phyloP scores from a whole-genome alignment of 768 basidiomycete genomes.

The Butyriboletus loyo region DNA sequence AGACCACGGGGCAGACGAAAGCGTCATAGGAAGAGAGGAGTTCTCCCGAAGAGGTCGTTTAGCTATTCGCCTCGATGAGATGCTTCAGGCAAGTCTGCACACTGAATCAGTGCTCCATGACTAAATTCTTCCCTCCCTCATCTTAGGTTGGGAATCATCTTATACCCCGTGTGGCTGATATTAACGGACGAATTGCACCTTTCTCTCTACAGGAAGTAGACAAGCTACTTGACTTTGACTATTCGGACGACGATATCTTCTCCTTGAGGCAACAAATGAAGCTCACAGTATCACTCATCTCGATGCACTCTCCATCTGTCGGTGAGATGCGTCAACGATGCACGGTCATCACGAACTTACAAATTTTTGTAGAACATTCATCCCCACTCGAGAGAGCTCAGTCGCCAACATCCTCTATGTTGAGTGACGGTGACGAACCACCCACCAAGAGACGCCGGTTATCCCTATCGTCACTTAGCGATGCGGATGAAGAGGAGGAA shows the following conservation, averaged over 20 bases:
- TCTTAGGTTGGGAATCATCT: constrained; percentile 24
- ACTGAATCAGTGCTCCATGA: background rate
- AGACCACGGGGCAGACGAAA: constrained; percentile 66
- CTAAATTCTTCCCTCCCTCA: constrained; percentile 13
- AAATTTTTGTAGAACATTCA: constrained; percentile 21
- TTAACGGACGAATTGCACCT: constrained; percentile 12
- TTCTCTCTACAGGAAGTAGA: constrained; percentile 58
- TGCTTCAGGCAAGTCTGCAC: constrained; percentile 58
- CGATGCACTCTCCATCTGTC: constrained; percentile 50
- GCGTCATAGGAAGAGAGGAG: constrained; percentile 55
- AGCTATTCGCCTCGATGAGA: constrained; percentile 77
- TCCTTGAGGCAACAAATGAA: constrained; percentile 72
- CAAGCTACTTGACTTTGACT: constrained; percentile 76
- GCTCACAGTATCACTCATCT: constrained; percentile 47
- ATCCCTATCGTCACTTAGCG: constrained; percentile 55
- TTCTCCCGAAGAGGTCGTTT: constrained; percentile 70
- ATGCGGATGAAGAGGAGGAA: constrained; percentile 40
- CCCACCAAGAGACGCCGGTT: constrained; percentile 52
- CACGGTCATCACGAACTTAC: constrained; percentile 1
- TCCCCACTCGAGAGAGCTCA: constrained; percentile 17
- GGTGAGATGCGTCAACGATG: constrained; percentile 37
- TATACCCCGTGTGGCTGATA: constrained; percentile 10
- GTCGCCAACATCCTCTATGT: constrained; percentile 40
- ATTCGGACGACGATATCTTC: constrained; percentile 65
- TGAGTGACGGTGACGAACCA: constrained; percentile 45